Percentiles rank a stretch among this genome's conserved stretches.
Conservation (phyloP, 2,329 filamentous ascomycete genomes). For the Chrysosporium keratinophilum region DNA sequence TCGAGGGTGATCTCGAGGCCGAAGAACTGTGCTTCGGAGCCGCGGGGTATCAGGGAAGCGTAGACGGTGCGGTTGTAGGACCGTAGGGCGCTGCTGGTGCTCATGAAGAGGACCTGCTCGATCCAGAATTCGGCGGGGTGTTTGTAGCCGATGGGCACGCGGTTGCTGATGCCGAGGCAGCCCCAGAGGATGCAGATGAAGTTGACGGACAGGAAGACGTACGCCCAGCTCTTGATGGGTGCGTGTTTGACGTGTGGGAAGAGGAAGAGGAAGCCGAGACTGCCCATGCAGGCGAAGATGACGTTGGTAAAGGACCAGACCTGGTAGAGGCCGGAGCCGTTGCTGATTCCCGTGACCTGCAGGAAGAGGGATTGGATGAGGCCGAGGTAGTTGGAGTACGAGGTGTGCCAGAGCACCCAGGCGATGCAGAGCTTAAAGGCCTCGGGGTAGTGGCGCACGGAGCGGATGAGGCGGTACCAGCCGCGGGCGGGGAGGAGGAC, state of each 20-base stretch:
- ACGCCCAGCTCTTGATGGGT: conserved; percentile 7
- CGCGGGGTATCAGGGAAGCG: conserved; percentile 2
- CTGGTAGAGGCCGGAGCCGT: conserved; percentile 3
- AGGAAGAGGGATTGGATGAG: conserved; percentile 3
- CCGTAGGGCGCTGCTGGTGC: conserved; percentile 6
- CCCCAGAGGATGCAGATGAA: conserved; percentile 8
- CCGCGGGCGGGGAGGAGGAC: not conserved
- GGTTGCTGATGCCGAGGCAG: conserved; percentile 4
- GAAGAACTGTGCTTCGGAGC: conserved; percentile 8
- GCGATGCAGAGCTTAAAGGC: conserved; percentile 7
- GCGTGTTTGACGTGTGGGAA: not conserved
- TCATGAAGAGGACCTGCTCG: conserved; percentile 6
- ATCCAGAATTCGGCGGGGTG: conserved; percentile 7
- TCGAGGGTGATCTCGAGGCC: conserved; percentile 6
- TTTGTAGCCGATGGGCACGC: conserved; percentile 4
- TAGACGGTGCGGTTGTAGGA: conserved; percentile 7
- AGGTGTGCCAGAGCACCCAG: conserved; percentile 8
- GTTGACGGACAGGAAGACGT: conserved; percentile 4
- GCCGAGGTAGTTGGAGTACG: conserved; percentile 2
- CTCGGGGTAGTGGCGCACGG: conserved; percentile 4
- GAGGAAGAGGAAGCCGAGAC: conserved; percentile 3
- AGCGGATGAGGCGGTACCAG: not conserved
- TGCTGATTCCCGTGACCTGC: conserved; percentile 4
- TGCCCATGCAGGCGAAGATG: conserved; percentile 4
- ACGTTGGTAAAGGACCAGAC: conserved; percentile 7